Evolutionary conservation across 768 basidiomycete species (phyloP).

Genomic region (Phallus indusiatus): DNA sequence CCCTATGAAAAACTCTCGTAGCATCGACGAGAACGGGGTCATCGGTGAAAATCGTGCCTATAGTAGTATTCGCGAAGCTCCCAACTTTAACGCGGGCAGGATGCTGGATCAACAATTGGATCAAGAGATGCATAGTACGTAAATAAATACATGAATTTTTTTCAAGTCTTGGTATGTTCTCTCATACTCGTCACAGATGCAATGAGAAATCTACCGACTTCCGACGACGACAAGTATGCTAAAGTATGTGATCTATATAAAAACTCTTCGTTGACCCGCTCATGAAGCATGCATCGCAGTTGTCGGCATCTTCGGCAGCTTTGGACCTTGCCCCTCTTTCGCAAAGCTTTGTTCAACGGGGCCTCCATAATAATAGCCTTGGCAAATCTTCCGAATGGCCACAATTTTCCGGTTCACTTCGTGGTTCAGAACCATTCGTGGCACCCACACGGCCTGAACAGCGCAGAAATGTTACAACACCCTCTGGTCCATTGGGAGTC

Average conservation of each 20-base stretch:
- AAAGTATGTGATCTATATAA: conserved; percentile 29
- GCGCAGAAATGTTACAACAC: conserved; percentile 67
- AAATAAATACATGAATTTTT: background rate
- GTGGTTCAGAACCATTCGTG: conserved; percentile 48
- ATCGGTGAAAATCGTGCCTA: conserved; percentile 24
- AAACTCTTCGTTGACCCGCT: conserved; percentile 21
- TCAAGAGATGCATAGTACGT: conserved; percentile 88
- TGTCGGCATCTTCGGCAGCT: conserved; percentile 85
- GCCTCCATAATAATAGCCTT: conserved; percentile 43
- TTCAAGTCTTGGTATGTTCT: conserved; percentile 10
- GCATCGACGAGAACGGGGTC: conserved; percentile 33
- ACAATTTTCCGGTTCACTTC: conserved; percentile 61
- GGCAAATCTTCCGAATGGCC: conserved; percentile 91
- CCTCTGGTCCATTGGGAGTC: conserved; percentile 37
- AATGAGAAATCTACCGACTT: conserved; percentile 79
- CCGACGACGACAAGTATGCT: conserved; percentile 81
- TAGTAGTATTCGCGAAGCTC: conserved; percentile 42
- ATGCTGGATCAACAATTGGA: conserved; percentile 91
- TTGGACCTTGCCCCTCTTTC: conserved; percentile 86
- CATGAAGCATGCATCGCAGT: conserved; percentile 26
- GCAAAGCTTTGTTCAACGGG: conserved; percentile 54
- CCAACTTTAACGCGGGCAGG: conserved; percentile 73
- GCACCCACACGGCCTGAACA: conserved; percentile 36
- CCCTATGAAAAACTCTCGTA: conserved; percentile 41
- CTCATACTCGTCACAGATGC: conserved; percentile 45